Percentiles rank a stretch among this genome's conserved stretches.
Evolutionary conservation across 2,329 filamentous ascomycete species (phyloP).

Genomic region (Fusarium tricinctum): DNA sequence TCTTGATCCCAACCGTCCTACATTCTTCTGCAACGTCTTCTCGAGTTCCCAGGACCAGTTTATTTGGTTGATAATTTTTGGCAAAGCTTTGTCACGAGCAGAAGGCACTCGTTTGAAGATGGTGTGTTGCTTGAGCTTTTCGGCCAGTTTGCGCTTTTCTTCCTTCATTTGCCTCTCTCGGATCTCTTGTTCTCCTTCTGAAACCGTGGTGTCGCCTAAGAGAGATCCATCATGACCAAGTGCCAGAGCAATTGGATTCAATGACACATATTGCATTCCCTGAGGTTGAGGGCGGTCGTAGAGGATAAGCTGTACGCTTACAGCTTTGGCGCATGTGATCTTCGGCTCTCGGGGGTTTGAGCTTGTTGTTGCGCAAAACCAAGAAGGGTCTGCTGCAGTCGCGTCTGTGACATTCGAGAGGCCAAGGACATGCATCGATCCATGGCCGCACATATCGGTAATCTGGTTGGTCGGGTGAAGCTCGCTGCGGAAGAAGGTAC

Average conservation of each 20-base stretch:
- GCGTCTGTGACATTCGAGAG: conserved; percentile 76
- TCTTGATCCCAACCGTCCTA: conserved; percentile 84
- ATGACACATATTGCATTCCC: conserved; percentile 96
- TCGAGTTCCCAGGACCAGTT: conserved; percentile 96
- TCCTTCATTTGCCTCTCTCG: conserved; percentile 71
- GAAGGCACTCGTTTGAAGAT: conserved; percentile 83
- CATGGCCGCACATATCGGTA: conserved; percentile 85
- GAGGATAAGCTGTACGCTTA: conserved; percentile 87
- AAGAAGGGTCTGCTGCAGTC: conserved; percentile 72
- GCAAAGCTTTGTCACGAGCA: conserved; percentile 84
- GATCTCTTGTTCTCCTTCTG: conserved; percentile 80
- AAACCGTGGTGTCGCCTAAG: conserved; percentile 54
- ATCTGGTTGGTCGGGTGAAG: conserved; percentile 84
- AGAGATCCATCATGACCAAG: conserved; percentile 77
- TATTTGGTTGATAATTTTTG: conserved; percentile 89
- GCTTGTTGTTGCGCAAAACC: conserved; percentile 73
- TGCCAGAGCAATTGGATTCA: conserved; percentile 88
- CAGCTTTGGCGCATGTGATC: conserved; percentile 78
- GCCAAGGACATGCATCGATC: conserved; percentile 87
- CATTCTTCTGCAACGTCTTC: conserved; percentile 87
- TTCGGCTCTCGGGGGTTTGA: conserved; percentile 71
- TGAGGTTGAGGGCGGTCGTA: conserved; percentile 89
- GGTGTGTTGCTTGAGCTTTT: conserved; percentile 90
- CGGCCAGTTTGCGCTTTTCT: conserved; percentile 76
- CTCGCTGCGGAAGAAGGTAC: conserved; percentile 85